phyloP scores from a whole-genome alignment of 1,139 yeast genomes.

The Candida tropicalis region DNA sequence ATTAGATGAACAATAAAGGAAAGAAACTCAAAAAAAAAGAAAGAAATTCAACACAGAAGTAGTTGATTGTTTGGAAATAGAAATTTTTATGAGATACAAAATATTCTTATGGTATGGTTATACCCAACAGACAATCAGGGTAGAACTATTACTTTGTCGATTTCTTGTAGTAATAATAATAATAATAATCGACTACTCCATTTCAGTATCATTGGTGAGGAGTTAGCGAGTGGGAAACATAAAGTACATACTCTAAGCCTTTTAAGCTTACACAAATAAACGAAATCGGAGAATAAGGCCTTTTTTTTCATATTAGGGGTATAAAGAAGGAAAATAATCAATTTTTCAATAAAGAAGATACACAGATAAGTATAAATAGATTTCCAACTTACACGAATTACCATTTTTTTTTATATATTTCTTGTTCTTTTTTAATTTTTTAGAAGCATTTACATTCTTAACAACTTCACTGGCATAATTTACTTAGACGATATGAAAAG shows the following conservation, averaged over 20 bases:
- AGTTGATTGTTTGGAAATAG: neutral
- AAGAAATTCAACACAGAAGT: neutral
- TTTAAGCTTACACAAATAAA: neutral
- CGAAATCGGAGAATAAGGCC: too few relatives aligned
- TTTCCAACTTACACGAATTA: neutral
- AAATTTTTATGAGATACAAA: neutral
- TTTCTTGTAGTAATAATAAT: neutral
- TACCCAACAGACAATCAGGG: neutral
- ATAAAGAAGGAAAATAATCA: neutral
- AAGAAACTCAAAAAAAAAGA: too few relatives aligned
- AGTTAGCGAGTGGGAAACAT: neutral
- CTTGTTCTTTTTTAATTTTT: conserved; percentile 1
- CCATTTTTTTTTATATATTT: neutral
- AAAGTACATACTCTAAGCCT: neutral
- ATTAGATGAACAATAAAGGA: neutral
- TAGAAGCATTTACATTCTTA: neutral
- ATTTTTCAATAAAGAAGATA: neutral
- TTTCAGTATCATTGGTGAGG: conserved; percentile 1
- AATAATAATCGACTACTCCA: neutral
- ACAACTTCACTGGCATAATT: neutral
- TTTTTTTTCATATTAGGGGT: too few relatives aligned
- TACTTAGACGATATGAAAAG: conserved; percentile 1
- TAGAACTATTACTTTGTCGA: neutral
- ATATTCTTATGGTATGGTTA: too few relatives aligned
- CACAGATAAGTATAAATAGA: conserved; percentile 3